Conservation (phyloP, 768 basidiomycete genomes). For the Agrocybe praecox region DNA sequence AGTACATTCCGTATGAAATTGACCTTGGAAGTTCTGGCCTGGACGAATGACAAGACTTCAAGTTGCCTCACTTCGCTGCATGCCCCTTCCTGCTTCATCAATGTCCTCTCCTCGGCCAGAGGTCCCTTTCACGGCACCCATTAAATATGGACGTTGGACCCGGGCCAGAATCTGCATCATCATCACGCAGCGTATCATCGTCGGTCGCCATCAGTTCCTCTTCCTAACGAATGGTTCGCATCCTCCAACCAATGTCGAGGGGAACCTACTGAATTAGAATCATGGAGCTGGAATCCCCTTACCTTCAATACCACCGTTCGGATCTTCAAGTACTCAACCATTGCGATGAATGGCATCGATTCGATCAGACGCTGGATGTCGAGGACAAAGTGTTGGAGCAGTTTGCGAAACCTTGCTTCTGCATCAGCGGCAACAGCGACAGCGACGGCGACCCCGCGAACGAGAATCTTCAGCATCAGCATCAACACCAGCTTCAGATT, state of each 20-base stretch:
- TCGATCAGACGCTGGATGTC: neutral
- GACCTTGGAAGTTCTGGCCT: neutral
- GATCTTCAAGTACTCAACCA: constrained; percentile 23
- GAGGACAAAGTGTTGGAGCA: neutral
- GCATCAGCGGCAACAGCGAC: too few species aligned
- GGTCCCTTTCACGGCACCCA: neutral
- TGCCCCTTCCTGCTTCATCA: neutral
- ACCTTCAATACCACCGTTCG: constrained; percentile 44
- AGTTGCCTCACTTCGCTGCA: neutral
- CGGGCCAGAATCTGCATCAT: constrained; percentile 2
- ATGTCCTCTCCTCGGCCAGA: neutral
- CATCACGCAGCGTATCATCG: constrained; percentile 35
- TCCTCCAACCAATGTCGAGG: neutral
- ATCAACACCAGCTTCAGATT: neutral
- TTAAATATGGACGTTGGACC: neutral
- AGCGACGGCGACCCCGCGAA: too few species aligned
- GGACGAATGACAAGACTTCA: neutral
- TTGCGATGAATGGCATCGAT: neutral
- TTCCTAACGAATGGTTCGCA: constrained; percentile 51
- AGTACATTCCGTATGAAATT: neutral
- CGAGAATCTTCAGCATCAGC: too few species aligned
- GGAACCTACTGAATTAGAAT: constrained; percentile 4
- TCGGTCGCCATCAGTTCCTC: constrained; percentile 65
- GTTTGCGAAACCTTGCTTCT: constrained; percentile 11
- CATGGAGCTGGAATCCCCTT: constrained; percentile 41